These are phyloP conservation scores for Nakazawaea holstii DNA, from an alignment of 805 yeast species.

Conservation along the genomic window DNA sequence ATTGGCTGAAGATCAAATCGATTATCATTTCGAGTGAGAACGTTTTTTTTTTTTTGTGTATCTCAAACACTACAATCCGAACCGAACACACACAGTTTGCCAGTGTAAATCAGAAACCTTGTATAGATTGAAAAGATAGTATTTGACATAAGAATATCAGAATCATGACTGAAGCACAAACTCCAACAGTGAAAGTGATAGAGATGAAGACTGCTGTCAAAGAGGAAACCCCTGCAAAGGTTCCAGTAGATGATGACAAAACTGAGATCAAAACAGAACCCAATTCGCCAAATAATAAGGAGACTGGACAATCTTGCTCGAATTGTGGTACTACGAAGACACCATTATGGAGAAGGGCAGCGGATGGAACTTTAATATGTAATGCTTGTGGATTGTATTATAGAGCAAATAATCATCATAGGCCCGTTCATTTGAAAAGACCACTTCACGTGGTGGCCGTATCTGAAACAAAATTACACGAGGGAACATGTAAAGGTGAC, in stretches of 20 bases:
- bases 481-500: constrained; percentile 66
- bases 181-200: too few species aligned
- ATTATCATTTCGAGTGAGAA: background rate
- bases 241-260: background rate
- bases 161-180: too few species aligned
- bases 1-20: constrained; percentile 8
- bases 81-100: too few species aligned
- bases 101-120: too few species aligned
- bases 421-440: constrained; percentile 62
- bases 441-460: constrained; percentile 46
- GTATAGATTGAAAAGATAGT: too few species aligned
- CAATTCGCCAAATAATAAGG: too few species aligned
- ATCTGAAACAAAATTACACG: constrained; percentile 24
- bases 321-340: constrained; percentile 54
- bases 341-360: constrained; percentile 55
- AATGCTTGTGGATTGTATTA: constrained; percentile 57
- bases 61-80: too few species aligned
- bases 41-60: too few species aligned
- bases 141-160: too few species aligned
- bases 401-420: constrained; percentile 51
- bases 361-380: constrained; percentile 50
- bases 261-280: background rate
- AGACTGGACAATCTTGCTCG: constrained; percentile 37
- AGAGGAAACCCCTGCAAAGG: too few species aligned
- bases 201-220: too few species aligned